phyloP scores from a whole-genome alignment of 2,329 filamentous ascomycete species.

The Penicillium sp. region DNA sequence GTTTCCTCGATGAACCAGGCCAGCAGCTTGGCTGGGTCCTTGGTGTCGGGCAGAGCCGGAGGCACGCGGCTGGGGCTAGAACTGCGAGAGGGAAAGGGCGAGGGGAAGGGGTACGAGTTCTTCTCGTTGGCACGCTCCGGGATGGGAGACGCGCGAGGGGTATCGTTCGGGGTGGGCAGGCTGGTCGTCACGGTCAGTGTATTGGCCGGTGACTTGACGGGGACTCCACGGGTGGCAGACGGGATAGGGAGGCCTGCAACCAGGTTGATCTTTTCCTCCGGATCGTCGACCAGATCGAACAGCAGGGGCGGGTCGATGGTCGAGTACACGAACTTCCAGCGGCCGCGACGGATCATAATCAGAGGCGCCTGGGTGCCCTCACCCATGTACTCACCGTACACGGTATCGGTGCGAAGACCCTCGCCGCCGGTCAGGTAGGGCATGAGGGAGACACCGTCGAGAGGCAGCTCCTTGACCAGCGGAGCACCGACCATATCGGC shows the following conservation, averaged over 20 bases:
- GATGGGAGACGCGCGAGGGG: constrained; percentile 27
- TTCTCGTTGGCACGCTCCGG: constrained; percentile 20
- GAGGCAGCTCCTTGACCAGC: constrained; percentile 65
- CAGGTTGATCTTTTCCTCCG: constrained; percentile 71
- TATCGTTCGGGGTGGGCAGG: constrained; percentile 33
- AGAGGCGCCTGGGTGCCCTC: constrained; percentile 84
- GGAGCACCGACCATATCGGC: constrained; percentile 74
- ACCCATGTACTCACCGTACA: constrained; percentile 92
- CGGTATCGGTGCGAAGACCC: constrained; percentile 65
- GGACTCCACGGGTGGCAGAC: constrained; percentile 28
- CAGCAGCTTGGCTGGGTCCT: constrained; percentile 46
- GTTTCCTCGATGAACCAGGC: constrained; percentile 70
- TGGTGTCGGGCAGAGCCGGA: constrained; percentile 30
- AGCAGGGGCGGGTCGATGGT: constrained; percentile 79
- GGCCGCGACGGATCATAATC: constrained; percentile 87
- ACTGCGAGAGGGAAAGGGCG: constrained; percentile 39
- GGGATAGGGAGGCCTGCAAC: constrained; percentile 32
- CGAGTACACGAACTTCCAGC: constrained; percentile 88
- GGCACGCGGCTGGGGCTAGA: constrained; percentile 36
- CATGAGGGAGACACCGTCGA: constrained; percentile 77
- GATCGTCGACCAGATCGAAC: constrained; percentile 72
- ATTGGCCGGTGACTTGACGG: constrained; percentile 37
- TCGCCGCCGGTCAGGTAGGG: constrained; percentile 64
- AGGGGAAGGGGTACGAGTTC: constrained; percentile 27
- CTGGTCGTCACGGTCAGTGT: constrained; percentile 13